These are phyloP conservation scores for Komagataella phaffii DNA, from an alignment of 805 yeast species.

Conservation along the genomic window DNA sequence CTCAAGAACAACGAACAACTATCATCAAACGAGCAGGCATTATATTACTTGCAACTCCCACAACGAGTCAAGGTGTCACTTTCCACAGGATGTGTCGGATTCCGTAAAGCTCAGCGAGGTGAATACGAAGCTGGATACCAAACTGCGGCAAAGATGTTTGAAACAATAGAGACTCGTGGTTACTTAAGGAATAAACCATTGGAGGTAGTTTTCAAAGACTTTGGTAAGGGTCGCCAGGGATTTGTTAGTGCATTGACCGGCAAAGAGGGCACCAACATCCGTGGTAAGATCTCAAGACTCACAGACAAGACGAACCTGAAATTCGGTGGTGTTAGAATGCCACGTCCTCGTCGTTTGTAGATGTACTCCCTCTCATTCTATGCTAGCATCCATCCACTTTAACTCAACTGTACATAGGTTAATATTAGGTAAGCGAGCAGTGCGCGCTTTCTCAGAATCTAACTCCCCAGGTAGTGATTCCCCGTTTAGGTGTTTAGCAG, in stretches of 20 bases:
- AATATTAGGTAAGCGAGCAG: background rate
- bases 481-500: background rate
- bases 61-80: constrained; percentile 58
- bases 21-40: constrained; percentile 54
- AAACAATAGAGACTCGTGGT: constrained; percentile 50
- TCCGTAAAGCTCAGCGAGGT: constrained; percentile 79
- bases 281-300: constrained; percentile 54
- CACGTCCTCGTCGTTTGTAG: constrained; percentile 63
- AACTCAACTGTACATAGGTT: background rate
- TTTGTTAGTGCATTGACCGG: constrained; percentile 77
- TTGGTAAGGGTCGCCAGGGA: constrained; percentile 84
- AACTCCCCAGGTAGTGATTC: background rate
- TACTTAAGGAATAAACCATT: constrained; percentile 39
- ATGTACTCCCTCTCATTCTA: background rate
- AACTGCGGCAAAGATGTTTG: constrained; percentile 61
- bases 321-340: constrained; percentile 88
- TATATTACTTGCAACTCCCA: constrained; percentile 68
- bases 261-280: constrained; percentile 67
- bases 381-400: too few species aligned
- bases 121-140: constrained; percentile 92
- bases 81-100: constrained; percentile 80
- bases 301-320: constrained; percentile 73
- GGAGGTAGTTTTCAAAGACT: constrained; percentile 68
- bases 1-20: constrained; percentile 39
- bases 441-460: background rate